Percentiles rank a stretch among this genome's conserved stretches.
Conservation (phyloP, 306 rosid species). For the Morella rubra region DNA sequence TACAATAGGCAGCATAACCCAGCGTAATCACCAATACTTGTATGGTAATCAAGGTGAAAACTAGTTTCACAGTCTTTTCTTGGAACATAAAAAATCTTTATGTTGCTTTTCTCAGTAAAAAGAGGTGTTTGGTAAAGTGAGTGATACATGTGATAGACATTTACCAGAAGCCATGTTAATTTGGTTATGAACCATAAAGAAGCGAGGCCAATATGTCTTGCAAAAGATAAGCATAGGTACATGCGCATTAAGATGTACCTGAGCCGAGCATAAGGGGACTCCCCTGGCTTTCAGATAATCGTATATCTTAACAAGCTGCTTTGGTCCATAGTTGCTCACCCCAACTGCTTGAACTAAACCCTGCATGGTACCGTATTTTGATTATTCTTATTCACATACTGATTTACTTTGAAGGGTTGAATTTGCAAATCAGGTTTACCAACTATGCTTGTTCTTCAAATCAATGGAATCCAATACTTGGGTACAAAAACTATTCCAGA, state of each 20-base stretch:
- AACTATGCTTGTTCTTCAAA: neutral
- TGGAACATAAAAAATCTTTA: neutral
- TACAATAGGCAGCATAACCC: neutral
- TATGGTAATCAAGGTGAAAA: neutral
- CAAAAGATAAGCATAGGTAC: conserved; percentile 17
- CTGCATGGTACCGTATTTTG: conserved; percentile 36
- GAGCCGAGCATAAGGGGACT: conserved; percentile 87
- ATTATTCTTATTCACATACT: conserved; percentile 5
- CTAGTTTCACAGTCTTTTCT: neutral
- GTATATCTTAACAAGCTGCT: conserved; percentile 77
- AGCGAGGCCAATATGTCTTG: conserved; percentile 1
- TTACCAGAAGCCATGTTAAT: conserved; percentile 1
- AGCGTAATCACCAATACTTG: neutral
- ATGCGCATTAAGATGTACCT: conserved; percentile 42
- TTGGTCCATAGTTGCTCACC: conserved; percentile 95
- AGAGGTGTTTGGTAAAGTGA: neutral
- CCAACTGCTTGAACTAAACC: conserved; percentile 95
- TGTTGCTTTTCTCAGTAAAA: neutral
- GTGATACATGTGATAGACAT: neutral
- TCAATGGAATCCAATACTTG: neutral
- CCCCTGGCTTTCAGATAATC: conserved; percentile 79
- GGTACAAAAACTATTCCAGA: neutral
- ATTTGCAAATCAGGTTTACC: neutral
- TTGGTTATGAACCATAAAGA: neutral
- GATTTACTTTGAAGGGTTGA: neutral